These are phyloP conservation scores for Clonostachys rosea DNA, from an alignment of 2,329 filamentous ascomycete species.

Conservation along the genomic window DNA sequence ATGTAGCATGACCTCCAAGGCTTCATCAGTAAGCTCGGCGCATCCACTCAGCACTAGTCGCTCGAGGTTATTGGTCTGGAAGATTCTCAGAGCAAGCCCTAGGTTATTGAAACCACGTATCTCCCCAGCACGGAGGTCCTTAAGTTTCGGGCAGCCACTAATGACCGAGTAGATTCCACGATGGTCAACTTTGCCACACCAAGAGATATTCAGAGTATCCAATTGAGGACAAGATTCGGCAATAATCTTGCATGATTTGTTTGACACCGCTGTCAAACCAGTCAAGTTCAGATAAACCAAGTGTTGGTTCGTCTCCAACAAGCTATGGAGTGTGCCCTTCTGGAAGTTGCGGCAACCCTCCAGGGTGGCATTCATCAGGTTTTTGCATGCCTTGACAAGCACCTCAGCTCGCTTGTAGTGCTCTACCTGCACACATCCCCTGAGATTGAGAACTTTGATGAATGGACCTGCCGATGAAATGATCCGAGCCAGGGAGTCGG, in stretches of 20 bases:
- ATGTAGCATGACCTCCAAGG: constrained; percentile 69
- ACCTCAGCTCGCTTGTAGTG: constrained; percentile 74
- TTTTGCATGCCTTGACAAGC: constrained; percentile 79
- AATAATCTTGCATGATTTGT: constrained; percentile 82
- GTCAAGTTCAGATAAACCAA: constrained; percentile 85
- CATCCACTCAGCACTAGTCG: constrained; percentile 80
- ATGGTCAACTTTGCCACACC: constrained; percentile 84
- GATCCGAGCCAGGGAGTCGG: constrained; percentile 77
- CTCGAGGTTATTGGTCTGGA: constrained; percentile 76
- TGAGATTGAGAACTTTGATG: constrained; percentile 81
- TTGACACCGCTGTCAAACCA: constrained; percentile 74
- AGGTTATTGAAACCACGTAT: constrained; percentile 73
- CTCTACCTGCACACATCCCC: constrained; percentile 85
- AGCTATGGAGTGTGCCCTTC: constrained; percentile 69
- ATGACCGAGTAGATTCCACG: constrained; percentile 70
- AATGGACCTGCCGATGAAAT: constrained; percentile 85
- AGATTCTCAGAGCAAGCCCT: constrained; percentile 69
- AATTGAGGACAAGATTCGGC: constrained; percentile 75
- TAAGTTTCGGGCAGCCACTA: constrained; percentile 66
- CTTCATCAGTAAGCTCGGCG: constrained; percentile 69
- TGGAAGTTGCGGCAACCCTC: constrained; percentile 87
- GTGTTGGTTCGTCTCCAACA: constrained; percentile 69
- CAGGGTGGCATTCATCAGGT: constrained; percentile 81
- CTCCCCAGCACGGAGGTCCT: constrained; percentile 78
- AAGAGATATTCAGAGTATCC: constrained; percentile 85